Percentiles rank a stretch among this genome's conserved stretches.
phyloP scores from a whole-genome alignment of 305 asterid species.

The Salvia sclarea region DNA sequence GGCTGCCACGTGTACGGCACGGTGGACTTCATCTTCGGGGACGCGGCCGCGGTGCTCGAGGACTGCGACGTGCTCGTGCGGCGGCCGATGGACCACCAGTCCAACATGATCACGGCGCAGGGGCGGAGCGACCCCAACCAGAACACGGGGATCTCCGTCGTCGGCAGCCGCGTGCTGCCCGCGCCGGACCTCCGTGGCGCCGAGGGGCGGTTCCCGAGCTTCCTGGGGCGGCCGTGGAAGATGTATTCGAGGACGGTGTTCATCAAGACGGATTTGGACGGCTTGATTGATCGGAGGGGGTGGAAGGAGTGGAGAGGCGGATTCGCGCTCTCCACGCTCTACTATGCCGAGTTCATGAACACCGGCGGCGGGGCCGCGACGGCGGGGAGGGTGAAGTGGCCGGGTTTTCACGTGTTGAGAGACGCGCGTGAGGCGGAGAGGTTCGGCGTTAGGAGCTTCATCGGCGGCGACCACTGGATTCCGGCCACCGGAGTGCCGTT shows the following conservation, averaged over 20 bases:
- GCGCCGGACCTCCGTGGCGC: conserved; percentile 37
- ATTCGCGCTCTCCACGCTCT: conserved; percentile 63
- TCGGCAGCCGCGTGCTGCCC: conserved; percentile 47
- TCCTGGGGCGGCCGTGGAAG: conserved; percentile 72
- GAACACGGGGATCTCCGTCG: conserved; percentile 60
- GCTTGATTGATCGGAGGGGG: conserved; percentile 52
- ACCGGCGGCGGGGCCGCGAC: conserved; percentile 59
- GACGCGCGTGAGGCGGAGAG: conserved; percentile 39
- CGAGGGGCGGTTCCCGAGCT: conserved; percentile 41
- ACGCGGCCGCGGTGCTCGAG: conserved; percentile 57
- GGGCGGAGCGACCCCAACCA: conserved; percentile 55
- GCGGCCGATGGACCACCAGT: conserved; percentile 59
- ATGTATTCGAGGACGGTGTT: conserved; percentile 62
- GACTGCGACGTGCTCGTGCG: conserved; percentile 57
- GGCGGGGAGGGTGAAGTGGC: conserved; percentile 59
- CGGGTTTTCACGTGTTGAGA: conserved; percentile 59
- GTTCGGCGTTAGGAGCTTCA: conserved; percentile 47
- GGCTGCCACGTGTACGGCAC: conserved; percentile 66
- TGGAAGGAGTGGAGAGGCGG: conserved; percentile 66
- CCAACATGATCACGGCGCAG: conserved; percentile 71
- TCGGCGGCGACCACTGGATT: conserved; percentile 66
- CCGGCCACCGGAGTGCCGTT: conserved; percentile 66
- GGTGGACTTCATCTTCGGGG: conserved; percentile 69
- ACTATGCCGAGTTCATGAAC: conserved; percentile 70
- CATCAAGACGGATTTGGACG: conserved; percentile 56